Percentiles rank a stretch among this genome's conserved stretches.
phyloP scores from a whole-genome alignment of 2,329 filamentous ascomycete genomes.

The Epichloe baconii region DNA sequence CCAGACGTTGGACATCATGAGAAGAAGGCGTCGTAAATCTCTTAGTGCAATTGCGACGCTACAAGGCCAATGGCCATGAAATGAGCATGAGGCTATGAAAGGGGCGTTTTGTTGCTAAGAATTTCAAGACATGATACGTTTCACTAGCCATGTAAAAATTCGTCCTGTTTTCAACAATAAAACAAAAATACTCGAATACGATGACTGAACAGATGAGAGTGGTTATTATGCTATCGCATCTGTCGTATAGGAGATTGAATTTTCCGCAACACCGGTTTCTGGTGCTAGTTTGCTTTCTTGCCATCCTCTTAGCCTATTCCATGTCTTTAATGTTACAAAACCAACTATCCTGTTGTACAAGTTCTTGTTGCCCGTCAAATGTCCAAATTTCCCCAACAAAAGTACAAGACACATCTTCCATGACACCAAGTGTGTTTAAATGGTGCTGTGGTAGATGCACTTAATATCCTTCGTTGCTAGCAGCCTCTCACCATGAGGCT shows the following conservation, averaged over 20 bases:
- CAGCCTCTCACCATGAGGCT: constrained; percentile 1
- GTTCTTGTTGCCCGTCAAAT: not conserved
- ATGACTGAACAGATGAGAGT: not conserved
- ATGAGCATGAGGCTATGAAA: not conserved
- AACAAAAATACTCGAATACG: not conserved
- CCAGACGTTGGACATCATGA: not conserved
- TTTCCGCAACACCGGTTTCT: constrained; percentile 1
- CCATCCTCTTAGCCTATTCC: not conserved
- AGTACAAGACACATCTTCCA: not conserved
- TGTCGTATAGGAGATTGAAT: constrained; percentile 2
- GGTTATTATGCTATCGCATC: not conserved
- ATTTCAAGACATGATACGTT: not conserved
- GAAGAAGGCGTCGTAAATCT: too few species aligned
- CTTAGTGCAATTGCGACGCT: not conserved
- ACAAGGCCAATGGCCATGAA: not conserved
- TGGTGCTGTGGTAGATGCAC: not conserved
- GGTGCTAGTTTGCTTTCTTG: not conserved
- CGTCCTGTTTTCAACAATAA: not conserved
- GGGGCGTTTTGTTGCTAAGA: not conserved
- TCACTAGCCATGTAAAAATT: not conserved
- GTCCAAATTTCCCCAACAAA: not conserved
- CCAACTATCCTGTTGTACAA: constrained; percentile 3
- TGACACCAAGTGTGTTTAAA: not conserved
- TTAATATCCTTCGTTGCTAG: not conserved
- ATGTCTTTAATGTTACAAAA: constrained; percentile 2